Evolutionary conservation across 2,329 filamentous ascomycete genomes (phyloP).

Genomic region (Pestalotiopsis sp.): DNA sequence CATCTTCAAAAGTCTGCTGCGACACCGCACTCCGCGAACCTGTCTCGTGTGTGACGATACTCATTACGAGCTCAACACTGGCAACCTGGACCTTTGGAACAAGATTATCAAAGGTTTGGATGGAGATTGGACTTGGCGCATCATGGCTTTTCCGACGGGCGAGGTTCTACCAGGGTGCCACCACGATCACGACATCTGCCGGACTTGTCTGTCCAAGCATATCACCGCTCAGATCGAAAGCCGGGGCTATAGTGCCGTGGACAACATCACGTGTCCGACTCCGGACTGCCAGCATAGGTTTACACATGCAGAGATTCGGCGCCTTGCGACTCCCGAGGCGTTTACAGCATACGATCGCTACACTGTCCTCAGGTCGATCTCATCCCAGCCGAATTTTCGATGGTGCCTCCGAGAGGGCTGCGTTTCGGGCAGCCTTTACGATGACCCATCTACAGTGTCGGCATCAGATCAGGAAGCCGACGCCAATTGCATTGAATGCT

Average conservation of each 20-base stretch:
- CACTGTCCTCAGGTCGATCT: conserved; percentile 15
- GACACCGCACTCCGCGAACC: background rate
- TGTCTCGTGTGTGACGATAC: conserved; percentile 18
- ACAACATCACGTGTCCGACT: conserved; percentile 17
- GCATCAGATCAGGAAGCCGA: background rate
- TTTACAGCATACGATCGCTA: conserved; percentile 19
- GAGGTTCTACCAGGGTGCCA: conserved; percentile 15
- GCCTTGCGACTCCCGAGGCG: conserved; percentile 12
- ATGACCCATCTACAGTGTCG: conserved; percentile 10
- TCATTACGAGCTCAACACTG: conserved; percentile 12
- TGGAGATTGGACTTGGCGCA: conserved; percentile 20
- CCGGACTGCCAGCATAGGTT: conserved; percentile 15
- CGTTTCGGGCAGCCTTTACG: conserved; percentile 24
- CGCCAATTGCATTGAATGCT: conserved; percentile 23
- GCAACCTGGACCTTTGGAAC: conserved; percentile 8
- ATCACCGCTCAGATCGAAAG: conserved; percentile 37
- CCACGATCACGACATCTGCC: conserved; percentile 17
- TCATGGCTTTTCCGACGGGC: conserved; percentile 14
- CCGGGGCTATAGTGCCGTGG: conserved; percentile 40
- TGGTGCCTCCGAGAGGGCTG: conserved; percentile 28
- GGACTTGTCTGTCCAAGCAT: conserved; percentile 13
- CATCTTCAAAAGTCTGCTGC: conserved; percentile 14
- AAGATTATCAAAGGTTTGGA: conserved; percentile 12
- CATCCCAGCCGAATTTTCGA: conserved; percentile 17
- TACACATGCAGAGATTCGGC: conserved; percentile 15